Evolutionary conservation across 2,329 filamentous ascomycete genomes (phyloP).

Genomic region (Cladosporium oxysporum): DNA sequence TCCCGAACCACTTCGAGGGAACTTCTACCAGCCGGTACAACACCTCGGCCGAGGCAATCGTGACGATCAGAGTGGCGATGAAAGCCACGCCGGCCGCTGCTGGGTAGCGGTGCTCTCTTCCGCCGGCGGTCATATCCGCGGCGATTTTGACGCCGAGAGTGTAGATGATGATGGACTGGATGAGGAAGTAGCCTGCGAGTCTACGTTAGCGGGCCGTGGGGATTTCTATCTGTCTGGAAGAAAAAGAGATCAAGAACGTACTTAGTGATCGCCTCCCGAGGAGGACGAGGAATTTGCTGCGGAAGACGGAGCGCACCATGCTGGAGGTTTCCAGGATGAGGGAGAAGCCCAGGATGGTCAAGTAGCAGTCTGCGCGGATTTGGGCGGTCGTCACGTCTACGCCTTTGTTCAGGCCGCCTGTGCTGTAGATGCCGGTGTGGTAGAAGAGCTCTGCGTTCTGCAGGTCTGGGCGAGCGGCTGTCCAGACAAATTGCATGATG

Average conservation of each 20-base stretch:
- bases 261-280: conserved; percentile 48
- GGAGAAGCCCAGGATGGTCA: conserved; percentile 46
- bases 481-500: conserved; percentile 47
- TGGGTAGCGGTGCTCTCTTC: conserved; percentile 15
- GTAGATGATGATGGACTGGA: conserved; percentile 46
- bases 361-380: conserved; percentile 47
- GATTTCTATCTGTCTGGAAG: background rate
- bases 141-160: conserved; percentile 49
- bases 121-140: conserved; percentile 31
- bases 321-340: conserved; percentile 45
- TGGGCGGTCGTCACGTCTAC: conserved; percentile 39
- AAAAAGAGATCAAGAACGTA: conserved; percentile 33
- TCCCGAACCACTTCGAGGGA: conserved; percentile 24
- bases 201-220: background rate
- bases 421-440: conserved; percentile 46
- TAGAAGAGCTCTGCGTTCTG: conserved; percentile 41
- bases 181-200: conserved; percentile 43
- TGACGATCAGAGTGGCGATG: conserved; percentile 26
- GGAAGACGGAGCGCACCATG: conserved; percentile 39
- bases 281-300: conserved; percentile 39
- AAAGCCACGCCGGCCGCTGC: conserved; percentile 25
- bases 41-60: conserved; percentile 23
- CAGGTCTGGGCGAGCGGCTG: conserved; percentile 41
- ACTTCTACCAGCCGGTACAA: conserved; percentile 28
- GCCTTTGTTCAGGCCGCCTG: conserved; percentile 40